Evolutionary conservation across 2,329 filamentous ascomycete genomes (phyloP).

Genomic region (Fusarium scirpi): DNA sequence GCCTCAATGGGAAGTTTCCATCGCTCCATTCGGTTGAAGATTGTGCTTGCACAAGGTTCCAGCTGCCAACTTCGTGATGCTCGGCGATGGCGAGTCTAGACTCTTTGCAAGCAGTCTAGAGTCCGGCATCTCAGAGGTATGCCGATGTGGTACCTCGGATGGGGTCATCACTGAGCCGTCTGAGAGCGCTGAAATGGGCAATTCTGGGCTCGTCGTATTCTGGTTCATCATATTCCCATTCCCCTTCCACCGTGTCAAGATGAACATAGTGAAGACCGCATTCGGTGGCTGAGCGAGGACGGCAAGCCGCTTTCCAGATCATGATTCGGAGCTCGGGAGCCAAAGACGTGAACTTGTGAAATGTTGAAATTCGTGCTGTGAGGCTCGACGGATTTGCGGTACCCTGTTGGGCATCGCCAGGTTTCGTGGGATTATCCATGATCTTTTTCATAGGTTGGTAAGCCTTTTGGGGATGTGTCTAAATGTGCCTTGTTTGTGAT

Average conservation of each 20-base stretch:
- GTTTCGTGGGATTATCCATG: not conserved
- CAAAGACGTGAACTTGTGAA: not conserved
- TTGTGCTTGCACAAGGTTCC: no score
- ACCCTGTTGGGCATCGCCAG: not conserved
- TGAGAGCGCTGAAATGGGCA: no score
- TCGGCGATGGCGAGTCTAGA: not conserved
- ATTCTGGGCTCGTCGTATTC: no score
- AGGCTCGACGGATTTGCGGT: not conserved
- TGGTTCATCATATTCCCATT: accelerated
- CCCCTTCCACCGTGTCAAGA: not conserved
- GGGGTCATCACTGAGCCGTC: no score
- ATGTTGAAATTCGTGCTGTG: accelerated
- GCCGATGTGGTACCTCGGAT: not conserved
- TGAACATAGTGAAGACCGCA: not conserved
- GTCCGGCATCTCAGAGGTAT: constrained; percentile 19
- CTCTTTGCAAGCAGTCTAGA: constrained; percentile 18
- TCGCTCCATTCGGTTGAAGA: accelerated
- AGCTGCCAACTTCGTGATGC: accelerated
- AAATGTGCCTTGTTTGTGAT: no score
- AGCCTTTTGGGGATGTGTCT: no score
- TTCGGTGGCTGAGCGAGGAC: not conserved
- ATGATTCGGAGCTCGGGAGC: not conserved
- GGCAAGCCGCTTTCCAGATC: constrained; percentile 9
- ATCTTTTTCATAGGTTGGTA: not conserved
- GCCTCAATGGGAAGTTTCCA: not conserved